A percentile compares a stretch with the other conserved stretches of the same genome.
Conservation (phyloP, 1,284 basidiomycete species). For the Sanghuangporus sanghuang region DNA sequence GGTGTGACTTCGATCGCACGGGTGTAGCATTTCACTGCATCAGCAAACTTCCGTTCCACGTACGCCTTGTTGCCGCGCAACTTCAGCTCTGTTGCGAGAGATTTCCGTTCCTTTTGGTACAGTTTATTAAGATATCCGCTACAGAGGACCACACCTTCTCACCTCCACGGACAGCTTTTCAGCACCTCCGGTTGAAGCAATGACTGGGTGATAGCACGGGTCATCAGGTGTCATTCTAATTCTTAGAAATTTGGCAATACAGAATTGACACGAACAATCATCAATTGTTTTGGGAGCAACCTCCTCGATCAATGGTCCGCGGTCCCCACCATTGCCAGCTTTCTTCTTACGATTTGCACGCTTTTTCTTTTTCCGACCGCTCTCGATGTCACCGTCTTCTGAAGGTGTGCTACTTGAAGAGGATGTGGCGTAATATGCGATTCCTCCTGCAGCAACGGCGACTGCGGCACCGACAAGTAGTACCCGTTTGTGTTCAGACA, state of each 20-base stretch:
- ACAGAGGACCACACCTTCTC: neutral
- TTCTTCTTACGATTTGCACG: slow-evolving; percentile 60
- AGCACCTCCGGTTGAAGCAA: slow-evolving; percentile 2
- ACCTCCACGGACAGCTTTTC: slow-evolving; percentile 6
- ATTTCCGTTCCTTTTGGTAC: slow-evolving; percentile 59
- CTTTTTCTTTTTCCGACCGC: slow-evolving; percentile 40
- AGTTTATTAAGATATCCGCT: neutral
- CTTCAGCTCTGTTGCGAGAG: slow-evolving; percentile 80
- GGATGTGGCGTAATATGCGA: slow-evolving; percentile 62
- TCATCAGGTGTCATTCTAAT: neutral
- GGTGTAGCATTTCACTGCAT: slow-evolving; percentile 84
- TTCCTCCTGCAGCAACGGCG: slow-evolving; percentile 70
- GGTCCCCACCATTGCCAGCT: slow-evolving; percentile 39
- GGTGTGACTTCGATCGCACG: slow-evolving; percentile 86
- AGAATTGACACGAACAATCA: slow-evolving; percentile 28
- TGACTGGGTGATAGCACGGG: neutral
- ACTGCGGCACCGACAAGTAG: slow-evolving; percentile 67
- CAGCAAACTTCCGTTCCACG: slow-evolving; percentile 69
- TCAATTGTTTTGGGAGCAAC: slow-evolving; percentile 32
- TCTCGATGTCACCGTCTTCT: slow-evolving; percentile 37
- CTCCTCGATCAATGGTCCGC: slow-evolving; percentile 78
- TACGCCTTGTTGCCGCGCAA: slow-evolving; percentile 89
- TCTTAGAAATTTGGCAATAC: neutral
- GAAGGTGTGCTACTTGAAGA: slow-evolving; percentile 41
- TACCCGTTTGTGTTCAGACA: slow-evolving; percentile 70